phyloP scores from a whole-genome alignment of 495 filamentous ascomycete species.

The Cryomyces antarcticus region DNA sequence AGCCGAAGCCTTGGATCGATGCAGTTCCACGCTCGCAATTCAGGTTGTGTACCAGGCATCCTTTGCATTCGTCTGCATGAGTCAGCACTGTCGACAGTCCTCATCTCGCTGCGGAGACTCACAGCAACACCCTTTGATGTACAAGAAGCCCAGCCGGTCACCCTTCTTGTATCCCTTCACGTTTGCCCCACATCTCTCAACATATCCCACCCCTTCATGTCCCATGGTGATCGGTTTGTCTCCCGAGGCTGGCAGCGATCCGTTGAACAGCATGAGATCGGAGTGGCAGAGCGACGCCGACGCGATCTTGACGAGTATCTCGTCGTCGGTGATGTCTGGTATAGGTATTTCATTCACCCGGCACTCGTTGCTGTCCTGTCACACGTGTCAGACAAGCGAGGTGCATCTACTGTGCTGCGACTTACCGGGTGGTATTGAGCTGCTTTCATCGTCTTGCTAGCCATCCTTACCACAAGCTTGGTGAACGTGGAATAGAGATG shows the following conservation, averaged over 20 bases:
- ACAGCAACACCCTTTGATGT: conserved; percentile 21
- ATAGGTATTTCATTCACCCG: conserved; percentile 20
- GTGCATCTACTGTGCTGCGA: too few species aligned
- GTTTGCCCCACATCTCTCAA: conserved; percentile 15
- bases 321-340: conserved; percentile 11
- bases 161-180: conserved; percentile 21
- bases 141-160: conserved; percentile 19
- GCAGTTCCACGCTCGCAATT: conserved; percentile 16
- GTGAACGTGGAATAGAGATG: too few species aligned
- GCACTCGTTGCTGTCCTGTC: too few species aligned
- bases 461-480: too few species aligned
- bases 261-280: conserved; percentile 15
- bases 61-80: conserved; percentile 21
- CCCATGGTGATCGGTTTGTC: conserved; percentile 14
- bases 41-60: conserved; percentile 20
- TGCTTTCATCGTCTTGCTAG: too few species aligned
- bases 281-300: conserved; percentile 21
- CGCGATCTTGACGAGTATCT: conserved; percentile 21
- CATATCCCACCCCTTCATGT: conserved; percentile 21
- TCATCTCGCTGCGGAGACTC: too few species aligned
- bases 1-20: conserved; percentile 17
- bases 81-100: too few species aligned
- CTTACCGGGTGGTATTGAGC: too few species aligned
- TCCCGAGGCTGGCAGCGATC: conserved; percentile 4
- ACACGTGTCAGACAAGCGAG: too few species aligned